Conservation (phyloP, 352 stramenopile species). For the Phytopythium boreale region DNA sequence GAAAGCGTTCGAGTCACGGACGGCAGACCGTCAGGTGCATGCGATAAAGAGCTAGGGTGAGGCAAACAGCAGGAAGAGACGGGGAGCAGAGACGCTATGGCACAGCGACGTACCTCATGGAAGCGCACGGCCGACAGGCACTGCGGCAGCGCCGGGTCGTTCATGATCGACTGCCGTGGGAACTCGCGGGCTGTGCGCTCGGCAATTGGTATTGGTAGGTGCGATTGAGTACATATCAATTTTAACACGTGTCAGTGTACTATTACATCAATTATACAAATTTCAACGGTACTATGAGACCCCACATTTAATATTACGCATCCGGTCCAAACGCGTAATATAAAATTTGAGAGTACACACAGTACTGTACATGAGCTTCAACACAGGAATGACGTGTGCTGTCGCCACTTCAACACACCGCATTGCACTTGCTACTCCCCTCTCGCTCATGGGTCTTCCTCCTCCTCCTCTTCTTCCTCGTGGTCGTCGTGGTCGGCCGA, state of each 20-base stretch:
- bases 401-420: background rate
- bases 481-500: conserved; percentile 23
- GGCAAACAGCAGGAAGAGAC: conserved; percentile 10
- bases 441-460: conserved; percentile 12
- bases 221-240: background rate
- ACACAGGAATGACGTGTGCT: too few relatives aligned
- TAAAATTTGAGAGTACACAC: background rate
- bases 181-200: too few relatives aligned
- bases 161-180: conserved; percentile 12
- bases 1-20: too few relatives aligned
- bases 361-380: background rate
- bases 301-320: too few relatives aligned
- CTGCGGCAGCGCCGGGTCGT: conserved; percentile 45
- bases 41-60: background rate
- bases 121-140: conserved; percentile 59
- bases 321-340: background rate
- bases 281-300: too few relatives aligned
- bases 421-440: background rate
- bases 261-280: background rate
- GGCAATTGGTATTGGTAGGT: too few relatives aligned
- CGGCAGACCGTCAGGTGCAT: background rate
- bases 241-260: background rate
- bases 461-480: conserved; percentile 39
- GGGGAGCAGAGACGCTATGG: background rate
- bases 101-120: conserved; percentile 41